Conservation (phyloP, 805 yeast species). For the Candida tallmaniae region DNA sequence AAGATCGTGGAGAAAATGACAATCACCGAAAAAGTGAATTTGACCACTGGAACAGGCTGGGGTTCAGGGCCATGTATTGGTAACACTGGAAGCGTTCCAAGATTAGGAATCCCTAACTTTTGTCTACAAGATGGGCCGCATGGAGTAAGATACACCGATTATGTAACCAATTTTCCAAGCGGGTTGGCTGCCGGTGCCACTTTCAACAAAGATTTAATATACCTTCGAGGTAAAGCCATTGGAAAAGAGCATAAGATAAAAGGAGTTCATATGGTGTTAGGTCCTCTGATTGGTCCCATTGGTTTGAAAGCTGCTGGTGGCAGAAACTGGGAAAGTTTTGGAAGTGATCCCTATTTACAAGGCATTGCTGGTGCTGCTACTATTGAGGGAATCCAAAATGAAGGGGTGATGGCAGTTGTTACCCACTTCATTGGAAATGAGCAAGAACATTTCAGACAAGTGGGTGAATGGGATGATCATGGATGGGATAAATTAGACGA, state of each 20-base stretch:
- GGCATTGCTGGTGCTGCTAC: constrained; percentile 52
- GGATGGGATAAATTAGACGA: constrained; percentile 41
- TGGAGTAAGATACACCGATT: constrained; percentile 56
- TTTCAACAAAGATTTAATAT: constrained; percentile 49
- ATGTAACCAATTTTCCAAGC: constrained; percentile 52
- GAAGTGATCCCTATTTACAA: constrained; percentile 57
- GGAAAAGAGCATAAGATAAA: constrained; percentile 52
- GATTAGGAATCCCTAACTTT: constrained; percentile 49
- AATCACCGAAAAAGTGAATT: constrained; percentile 53
- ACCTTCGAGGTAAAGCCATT: constrained; percentile 50
- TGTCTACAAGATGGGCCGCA: constrained; percentile 63
- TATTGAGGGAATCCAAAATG: constrained; percentile 52
- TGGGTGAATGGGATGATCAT: constrained; percentile 43
- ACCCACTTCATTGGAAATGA: constrained; percentile 58
- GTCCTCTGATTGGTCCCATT: constrained; percentile 58
- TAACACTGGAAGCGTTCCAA: constrained; percentile 54
- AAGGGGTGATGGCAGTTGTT: constrained; percentile 55
- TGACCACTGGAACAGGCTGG: constrained; percentile 64
- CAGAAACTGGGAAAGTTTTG: constrained; percentile 61
- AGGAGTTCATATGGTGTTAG: constrained; percentile 53
- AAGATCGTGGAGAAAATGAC: constrained; percentile 54
- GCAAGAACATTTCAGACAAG: constrained; percentile 57
- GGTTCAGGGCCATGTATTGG: constrained; percentile 61
- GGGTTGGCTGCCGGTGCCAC: constrained; percentile 58
- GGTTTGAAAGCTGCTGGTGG: constrained; percentile 63